Conservation (phyloP, 495 filamentous ascomycete species). For the Xylaria venustula region DNA sequence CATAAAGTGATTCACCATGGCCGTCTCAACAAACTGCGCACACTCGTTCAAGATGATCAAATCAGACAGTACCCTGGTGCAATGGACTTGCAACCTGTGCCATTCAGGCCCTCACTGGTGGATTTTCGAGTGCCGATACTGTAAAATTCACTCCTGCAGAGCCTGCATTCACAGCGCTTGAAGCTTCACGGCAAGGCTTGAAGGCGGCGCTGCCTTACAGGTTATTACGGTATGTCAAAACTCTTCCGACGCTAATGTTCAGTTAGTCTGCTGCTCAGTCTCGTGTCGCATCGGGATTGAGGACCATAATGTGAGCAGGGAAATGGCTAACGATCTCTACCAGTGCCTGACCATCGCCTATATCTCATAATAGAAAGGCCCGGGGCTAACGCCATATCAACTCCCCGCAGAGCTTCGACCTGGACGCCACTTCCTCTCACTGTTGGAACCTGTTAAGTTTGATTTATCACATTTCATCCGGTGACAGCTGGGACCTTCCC, state of each 20-base stretch:
- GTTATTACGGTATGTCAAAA: not conserved
- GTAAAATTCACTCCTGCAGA: conserved; percentile 72
- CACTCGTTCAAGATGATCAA: conserved; percentile 78
- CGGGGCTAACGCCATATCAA: not conserved
- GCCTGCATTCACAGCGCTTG: conserved; percentile 61
- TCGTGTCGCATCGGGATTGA: not conserved
- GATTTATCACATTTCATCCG: conserved; percentile 13
- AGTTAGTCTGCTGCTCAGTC: not conserved
- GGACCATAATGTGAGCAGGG: not conserved
- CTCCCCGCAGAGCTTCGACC: not conserved
- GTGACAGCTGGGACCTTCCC: not conserved
- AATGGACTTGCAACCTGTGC: conserved; percentile 77
- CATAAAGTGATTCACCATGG: conserved; percentile 45
- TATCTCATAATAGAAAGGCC: not conserved
- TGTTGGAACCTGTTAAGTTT: not conserved
- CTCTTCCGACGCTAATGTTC: not conserved
- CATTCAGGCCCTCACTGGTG: conserved; percentile 78
- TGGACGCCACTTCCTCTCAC: not conserved
- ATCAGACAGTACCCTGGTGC: conserved; percentile 68
- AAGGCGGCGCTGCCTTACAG: not conserved
- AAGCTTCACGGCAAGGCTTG: not conserved
- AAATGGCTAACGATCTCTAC: not conserved
- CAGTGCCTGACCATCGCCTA: not conserved
- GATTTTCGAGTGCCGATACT: conserved; percentile 77
- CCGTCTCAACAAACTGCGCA: conserved; percentile 60